Conservation (phyloP, 2,329 filamentous ascomycete species). For the Colletotrichum lupini region DNA sequence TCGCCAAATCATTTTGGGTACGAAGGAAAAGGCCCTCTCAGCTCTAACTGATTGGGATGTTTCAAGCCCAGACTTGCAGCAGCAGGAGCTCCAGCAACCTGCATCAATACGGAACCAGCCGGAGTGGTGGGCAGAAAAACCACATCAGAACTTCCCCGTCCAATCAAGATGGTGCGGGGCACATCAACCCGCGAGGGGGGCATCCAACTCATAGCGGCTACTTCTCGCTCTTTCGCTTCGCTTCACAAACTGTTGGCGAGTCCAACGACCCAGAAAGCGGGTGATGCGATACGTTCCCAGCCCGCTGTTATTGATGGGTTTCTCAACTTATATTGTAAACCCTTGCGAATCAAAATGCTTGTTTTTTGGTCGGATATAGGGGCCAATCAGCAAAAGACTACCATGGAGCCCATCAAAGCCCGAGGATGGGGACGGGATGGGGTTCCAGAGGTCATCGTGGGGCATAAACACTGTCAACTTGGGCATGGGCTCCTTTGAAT, state of each 20-base stretch:
- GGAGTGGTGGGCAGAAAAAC: slow-evolving; percentile 39
- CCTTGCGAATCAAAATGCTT: background rate
- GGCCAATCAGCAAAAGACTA: background rate
- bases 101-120: slow-evolving; percentile 15
- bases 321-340: background rate
- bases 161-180: slow-evolving; percentile 6
- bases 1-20: background rate
- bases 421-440: background rate
- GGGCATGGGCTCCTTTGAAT: background rate
- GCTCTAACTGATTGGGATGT: background rate
- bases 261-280: background rate
- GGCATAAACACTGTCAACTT: background rate
- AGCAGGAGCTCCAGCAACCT: background rate
- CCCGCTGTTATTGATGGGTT: background rate
- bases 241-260: background rate
- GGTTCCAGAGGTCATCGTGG: too few species aligned
- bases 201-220: background rate
- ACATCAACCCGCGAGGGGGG: background rate
- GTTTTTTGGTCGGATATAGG: background rate
- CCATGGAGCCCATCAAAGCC: background rate
- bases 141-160: slow-evolving; percentile 38
- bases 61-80: slow-evolving; percentile 7
- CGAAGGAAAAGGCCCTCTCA: background rate
- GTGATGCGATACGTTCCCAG: background rate
- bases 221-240: background rate